A percentile compares a stretch with the other conserved stretches of the same genome.
Evolutionary conservation across 208 protist genomes (phyloP).

Genomic region (Leishmania gerbilli): DNA sequence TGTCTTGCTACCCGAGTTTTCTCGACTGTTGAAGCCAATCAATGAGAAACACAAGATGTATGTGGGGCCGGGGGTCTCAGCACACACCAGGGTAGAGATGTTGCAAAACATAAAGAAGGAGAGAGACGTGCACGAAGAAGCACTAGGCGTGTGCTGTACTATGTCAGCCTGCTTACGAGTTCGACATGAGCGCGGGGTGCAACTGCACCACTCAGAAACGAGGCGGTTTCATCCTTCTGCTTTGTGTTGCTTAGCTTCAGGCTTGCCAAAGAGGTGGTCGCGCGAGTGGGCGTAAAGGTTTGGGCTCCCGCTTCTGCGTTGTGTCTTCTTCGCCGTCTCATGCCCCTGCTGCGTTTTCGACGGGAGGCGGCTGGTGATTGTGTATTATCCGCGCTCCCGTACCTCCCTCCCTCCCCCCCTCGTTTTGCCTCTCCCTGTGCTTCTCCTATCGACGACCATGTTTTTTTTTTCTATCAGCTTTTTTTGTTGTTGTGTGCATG

Average conservation of each 20-base stretch:
- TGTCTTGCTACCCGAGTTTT: background rate
- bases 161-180: background rate
- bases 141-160: background rate
- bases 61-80: background rate
- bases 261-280: background rate
- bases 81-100: background rate
- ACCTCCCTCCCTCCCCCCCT: background rate
- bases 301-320: background rate
- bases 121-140: constrained; percentile 23
- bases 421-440: background rate
- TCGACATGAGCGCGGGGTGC: background rate
- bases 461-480: background rate
- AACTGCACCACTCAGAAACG: background rate
- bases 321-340: background rate
- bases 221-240: background rate
- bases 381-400: background rate
- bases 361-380: too few relatives aligned
- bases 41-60: background rate
- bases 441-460: background rate
- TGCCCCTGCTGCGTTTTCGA: background rate
- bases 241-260: background rate
- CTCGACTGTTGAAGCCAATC: background rate
- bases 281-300: background rate
- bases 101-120: background rate
- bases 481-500: background rate